A percentile compares a stretch with the other conserved stretches of the same genome.
Evolutionary conservation across 75 land plant genomes (phyloP).

Genomic region (Larix kaempferi): DNA sequence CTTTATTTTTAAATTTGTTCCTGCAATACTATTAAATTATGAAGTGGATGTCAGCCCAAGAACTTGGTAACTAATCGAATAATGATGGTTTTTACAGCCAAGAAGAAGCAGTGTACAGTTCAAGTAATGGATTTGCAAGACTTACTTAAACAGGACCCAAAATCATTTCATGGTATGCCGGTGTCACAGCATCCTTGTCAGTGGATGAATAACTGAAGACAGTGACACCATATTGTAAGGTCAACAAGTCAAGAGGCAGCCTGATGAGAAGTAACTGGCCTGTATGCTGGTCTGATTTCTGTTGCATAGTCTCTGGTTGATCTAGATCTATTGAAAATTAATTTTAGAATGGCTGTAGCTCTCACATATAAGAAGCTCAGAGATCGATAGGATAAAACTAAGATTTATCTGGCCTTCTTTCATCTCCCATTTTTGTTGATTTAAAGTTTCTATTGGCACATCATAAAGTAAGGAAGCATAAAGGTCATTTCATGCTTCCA

Average conservation of each 20-base stretch:
- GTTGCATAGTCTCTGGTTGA: no score
- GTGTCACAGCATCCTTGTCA: conserved; percentile 7
- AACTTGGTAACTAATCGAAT: neutral
- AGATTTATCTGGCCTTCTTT: neutral
- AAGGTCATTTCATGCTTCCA: neutral
- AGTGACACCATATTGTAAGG: no score
- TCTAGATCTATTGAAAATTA: no score
- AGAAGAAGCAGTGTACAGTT: conserved; percentile 72
- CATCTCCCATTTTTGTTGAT: neutral
- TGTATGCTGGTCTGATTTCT: no score
- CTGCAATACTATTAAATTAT: neutral
- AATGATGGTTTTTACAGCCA: conserved; percentile 45
- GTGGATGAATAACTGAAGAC: conserved; percentile 5
- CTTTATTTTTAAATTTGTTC: neutral
- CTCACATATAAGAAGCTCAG: no score
- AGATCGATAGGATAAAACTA: neutral
- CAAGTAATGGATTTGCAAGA: conserved; percentile 78
- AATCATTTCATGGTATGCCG: conserved; percentile 1
- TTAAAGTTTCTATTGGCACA: neutral
- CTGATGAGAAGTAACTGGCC: no score
- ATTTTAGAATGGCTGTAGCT: no score
- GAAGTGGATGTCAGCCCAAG: neutral
- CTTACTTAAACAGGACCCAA: conserved; percentile 53
- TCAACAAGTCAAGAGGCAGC: no score
- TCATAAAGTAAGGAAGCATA: neutral